These are phyloP conservation scores for Quercus variabilis DNA, from an alignment of 306 rosid genomes.

Conservation along the genomic window DNA sequence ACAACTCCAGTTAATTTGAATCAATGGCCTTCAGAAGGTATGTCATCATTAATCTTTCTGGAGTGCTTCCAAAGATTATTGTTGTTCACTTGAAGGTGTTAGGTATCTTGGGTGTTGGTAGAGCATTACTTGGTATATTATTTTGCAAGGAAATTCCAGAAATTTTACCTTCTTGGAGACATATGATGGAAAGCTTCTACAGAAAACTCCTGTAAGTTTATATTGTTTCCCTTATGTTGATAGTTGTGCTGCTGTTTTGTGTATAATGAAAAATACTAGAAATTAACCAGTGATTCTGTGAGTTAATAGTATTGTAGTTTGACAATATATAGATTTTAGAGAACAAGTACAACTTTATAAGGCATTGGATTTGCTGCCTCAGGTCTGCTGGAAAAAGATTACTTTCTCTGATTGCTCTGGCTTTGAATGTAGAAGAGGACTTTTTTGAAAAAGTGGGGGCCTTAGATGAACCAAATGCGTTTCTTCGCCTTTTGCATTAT, in stretches of 20 bases:
- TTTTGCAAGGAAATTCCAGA: slow-evolving; percentile 44
- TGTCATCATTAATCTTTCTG: background rate
- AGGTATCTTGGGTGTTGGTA: background rate
- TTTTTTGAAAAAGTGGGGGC: slow-evolving; percentile 65
- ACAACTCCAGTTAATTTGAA: slow-evolving; percentile 33
- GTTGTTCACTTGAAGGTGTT: background rate
- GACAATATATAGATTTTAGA: background rate
- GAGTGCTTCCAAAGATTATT: background rate
- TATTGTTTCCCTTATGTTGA: background rate
- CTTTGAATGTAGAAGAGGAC: slow-evolving; percentile 61
- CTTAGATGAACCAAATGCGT: slow-evolving; percentile 36
- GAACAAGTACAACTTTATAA: background rate
- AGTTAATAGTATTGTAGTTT: background rate
- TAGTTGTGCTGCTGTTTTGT: background rate
- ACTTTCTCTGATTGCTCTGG: slow-evolving; percentile 58
- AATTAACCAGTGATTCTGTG: background rate
- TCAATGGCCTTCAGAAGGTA: slow-evolving; percentile 90
- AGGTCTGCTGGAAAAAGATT: slow-evolving; percentile 60
- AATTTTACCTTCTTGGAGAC: slow-evolving; percentile 62
- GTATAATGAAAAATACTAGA: background rate
- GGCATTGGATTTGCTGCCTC: slow-evolving; percentile 17
- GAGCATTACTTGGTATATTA: background rate
- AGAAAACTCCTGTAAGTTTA: slow-evolving; percentile 63
- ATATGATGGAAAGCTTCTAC: slow-evolving; percentile 54
- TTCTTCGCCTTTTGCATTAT: slow-evolving; percentile 79